A percentile compares a stretch with the other conserved stretches of the same genome.
These are phyloP conservation scores for Crotalaria pallida DNA, from an alignment of 306 rosid genomes.

Conservation along the genomic window DNA sequence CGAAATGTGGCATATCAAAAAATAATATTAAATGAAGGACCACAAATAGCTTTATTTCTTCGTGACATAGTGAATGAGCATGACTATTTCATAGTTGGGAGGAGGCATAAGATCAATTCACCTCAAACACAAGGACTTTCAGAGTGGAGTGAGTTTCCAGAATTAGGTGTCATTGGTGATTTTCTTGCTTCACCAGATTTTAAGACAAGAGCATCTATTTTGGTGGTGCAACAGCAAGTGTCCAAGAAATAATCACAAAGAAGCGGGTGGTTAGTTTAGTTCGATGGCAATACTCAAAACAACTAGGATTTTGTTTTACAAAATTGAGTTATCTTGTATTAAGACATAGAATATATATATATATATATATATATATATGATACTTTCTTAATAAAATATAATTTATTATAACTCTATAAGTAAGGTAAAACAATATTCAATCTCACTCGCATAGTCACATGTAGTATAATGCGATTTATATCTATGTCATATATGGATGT, in stretches of 20 bases:
- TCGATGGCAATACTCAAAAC: too few relatives aligned
- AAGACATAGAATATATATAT: too few relatives aligned
- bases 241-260: background rate
- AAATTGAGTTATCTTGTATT: too few relatives aligned
- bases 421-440: too few relatives aligned
- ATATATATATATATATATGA: too few relatives aligned
- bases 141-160: constrained; percentile 63
- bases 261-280: background rate
- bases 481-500: too few relatives aligned
- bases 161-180: constrained; percentile 60
- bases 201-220: constrained; percentile 34
- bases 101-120: constrained; percentile 17
- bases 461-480: too few relatives aligned
- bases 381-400: too few relatives aligned
- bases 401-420: too few relatives aligned
- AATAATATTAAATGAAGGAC: constrained; percentile 7
- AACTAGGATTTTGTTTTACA: too few relatives aligned
- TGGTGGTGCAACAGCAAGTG: constrained; percentile 46
- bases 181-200: constrained; percentile 57
- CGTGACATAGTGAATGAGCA: constrained; percentile 25
- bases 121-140: constrained; percentile 45
- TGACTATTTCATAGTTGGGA: constrained; percentile 59
- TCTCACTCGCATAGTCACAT: too few relatives aligned
- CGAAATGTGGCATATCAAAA: constrained; percentile 12
- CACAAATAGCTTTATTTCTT: constrained; percentile 23